Conservation (phyloP, 2,329 filamentous ascomycete genomes). For the Colletotrichum echinochloae region DNA sequence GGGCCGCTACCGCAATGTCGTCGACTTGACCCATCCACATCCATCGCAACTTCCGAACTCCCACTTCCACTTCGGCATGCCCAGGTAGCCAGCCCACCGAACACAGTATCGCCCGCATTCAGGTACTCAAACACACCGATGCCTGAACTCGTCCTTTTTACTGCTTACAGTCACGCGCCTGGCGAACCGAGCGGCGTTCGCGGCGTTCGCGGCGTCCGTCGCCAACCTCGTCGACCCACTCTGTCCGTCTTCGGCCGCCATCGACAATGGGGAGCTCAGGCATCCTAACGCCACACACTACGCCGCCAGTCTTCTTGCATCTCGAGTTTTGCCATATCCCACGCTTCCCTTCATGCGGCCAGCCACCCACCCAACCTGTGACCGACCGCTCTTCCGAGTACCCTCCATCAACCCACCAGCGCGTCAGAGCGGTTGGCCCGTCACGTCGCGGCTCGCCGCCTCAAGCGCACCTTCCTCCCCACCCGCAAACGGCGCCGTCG, state of each 20-base stretch:
- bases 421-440: conserved; percentile 30
- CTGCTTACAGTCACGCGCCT: background rate
- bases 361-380: conserved; percentile 1
- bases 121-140: conserved; percentile 18
- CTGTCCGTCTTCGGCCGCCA: conserved; percentile 29
- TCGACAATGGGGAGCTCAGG: background rate
- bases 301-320: background rate
- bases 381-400: conserved; percentile 5
- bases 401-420: background rate
- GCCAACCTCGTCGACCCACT: background rate
- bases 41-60: conserved; percentile 28
- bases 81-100: conserved; percentile 15
- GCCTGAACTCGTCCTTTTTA: conserved; percentile 10
- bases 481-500: conserved; percentile 30
- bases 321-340: background rate
- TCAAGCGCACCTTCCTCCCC: conserved; percentile 17
- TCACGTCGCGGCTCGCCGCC: conserved; percentile 25
- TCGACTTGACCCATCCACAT: conserved; percentile 14
- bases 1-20: background rate
- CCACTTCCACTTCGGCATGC: conserved; percentile 29
- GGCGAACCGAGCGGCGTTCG: conserved; percentile 31
- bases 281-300: background rate
- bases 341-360: background rate
- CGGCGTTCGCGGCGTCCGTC: conserved; percentile 23
- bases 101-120: conserved; percentile 32